Base-by-base conservation (phyloP, 306 rosid species). In the Cicer yamashitae region DNA sequence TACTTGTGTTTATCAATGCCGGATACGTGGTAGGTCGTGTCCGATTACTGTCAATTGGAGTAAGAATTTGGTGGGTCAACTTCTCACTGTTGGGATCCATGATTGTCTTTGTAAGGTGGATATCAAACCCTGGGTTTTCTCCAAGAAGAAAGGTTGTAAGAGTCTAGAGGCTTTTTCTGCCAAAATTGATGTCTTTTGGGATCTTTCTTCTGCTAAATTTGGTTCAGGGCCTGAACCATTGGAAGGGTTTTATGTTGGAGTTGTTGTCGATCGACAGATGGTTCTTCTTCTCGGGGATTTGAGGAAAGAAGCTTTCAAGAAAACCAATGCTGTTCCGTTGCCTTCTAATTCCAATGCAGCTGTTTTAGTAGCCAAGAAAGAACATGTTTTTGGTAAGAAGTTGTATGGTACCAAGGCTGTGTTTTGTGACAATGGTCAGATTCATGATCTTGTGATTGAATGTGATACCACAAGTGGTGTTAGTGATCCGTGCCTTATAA, bases 81-180 rank as follows among this genome's bases (percentile, higher is more conserved):
- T 90, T 18, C 90, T 94, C 63, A 85, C 92, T 8, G 80, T 94
- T 60, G 99, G 89, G 62, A 90, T 94, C 71, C 96, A 94, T 4
- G 99, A 90, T 66, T 92, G 92, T 78, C 82, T 94, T 39, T 94
- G 99, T 71, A 94, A 94, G 87, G 96, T 94, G 78, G 99, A 92
- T 77, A 86, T 94, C 53, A 94, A 94, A 71, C 96, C 99, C 1
- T 94, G 97, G 96, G 62, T 88, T 70, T 94, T 94, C 90, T 92
- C 96, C 25, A 94, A 92, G 89, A 87, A 96, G 73, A 86, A 84
- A 84, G 97, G 99, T 73, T 90, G 91, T 11, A 92, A 92, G 88
- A 94, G 86, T 73, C 85, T 94, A 11, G 97, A 90, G 79, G 93
- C 91, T 7, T 85, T 84, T 83, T 90, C 89, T 34, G 82, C 82